phyloP scores from a whole-genome alignment of 257 asterid genomes.

The Verbena officinalis region DNA sequence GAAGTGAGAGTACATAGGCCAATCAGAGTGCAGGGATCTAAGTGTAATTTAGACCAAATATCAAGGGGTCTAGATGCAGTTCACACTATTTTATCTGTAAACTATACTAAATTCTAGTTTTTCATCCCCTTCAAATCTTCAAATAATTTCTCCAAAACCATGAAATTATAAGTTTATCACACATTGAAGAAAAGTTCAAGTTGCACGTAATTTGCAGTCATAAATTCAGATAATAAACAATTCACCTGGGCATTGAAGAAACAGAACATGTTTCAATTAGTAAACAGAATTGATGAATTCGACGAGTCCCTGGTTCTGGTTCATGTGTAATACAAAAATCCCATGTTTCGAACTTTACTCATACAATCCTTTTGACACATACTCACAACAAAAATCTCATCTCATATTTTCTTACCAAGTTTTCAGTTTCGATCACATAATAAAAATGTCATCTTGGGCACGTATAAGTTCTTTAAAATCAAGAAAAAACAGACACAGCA shows the following conservation, averaged over 20 bases:
- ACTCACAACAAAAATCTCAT: not conserved
- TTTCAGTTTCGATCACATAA: not conserved
- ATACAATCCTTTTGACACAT: not conserved
- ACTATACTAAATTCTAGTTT: no score
- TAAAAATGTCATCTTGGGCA: constrained; percentile 1
- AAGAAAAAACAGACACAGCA: not conserved
- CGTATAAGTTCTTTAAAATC: not conserved
- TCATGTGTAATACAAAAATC: not conserved
- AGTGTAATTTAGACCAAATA: no score
- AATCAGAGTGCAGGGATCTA: no score
- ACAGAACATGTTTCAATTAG: not conserved
- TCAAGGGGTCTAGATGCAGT: no score
- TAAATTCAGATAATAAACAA: no score
- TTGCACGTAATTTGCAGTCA: no score
- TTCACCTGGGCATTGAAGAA: not conserved
- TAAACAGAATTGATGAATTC: not conserved
- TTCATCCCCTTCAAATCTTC: no score
- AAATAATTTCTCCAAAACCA: no score
- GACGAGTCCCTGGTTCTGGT: not conserved
- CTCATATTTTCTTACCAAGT: not conserved
- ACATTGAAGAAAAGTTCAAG: no score
- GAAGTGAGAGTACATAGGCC: no score
- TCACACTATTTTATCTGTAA: no score
- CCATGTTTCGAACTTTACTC: not conserved
- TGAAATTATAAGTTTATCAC: no score